Conservation (phyloP, 805 yeast species). For the Ogataea ganodermae region DNA sequence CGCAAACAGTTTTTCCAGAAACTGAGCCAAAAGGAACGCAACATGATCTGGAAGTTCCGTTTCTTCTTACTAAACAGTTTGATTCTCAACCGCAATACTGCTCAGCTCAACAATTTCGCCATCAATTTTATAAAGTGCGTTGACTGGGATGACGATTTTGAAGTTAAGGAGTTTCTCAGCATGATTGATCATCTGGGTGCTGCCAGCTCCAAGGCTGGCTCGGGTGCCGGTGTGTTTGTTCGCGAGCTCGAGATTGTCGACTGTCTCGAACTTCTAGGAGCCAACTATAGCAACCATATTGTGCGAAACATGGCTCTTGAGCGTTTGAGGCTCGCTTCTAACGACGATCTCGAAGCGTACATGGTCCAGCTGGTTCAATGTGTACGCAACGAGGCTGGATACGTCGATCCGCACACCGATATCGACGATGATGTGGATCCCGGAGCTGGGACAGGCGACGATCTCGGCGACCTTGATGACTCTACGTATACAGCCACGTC, state of each 20-base stretch:
- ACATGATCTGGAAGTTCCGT: conserved; percentile 86
- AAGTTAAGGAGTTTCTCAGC: conserved; percentile 69
- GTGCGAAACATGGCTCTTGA: conserved; percentile 89
- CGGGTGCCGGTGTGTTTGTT: conserved; percentile 28
- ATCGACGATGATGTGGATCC: conserved; percentile 22
- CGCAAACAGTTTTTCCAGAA: conserved; percentile 82
- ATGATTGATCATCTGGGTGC: conserved; percentile 35
- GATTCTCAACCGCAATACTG: conserved; percentile 34
- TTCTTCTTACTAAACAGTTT: conserved; percentile 70
- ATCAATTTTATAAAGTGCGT: conserved; percentile 81
- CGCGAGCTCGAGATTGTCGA: conserved; percentile 38
- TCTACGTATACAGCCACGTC: conserved; percentile 31
- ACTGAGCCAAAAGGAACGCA: conserved; percentile 79
- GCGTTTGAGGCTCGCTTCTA: conserved; percentile 73
- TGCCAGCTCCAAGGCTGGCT: conserved; percentile 9
- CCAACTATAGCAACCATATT: conserved; percentile 67
- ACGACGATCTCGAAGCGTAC: conserved; percentile 77
- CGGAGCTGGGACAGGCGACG: conserved; percentile 10
- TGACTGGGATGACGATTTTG: conserved; percentile 83
- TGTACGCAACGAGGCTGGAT: conserved; percentile 66
- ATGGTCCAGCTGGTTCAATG: conserved; percentile 91
- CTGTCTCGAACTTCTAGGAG: conserved; percentile 75
- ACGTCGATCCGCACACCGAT: conserved; percentile 27
- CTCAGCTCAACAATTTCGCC: conserved; percentile 39
- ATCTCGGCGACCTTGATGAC: conserved; percentile 27